phyloP scores from a whole-genome alignment of 306 rosid species.

The Dicorynia guianensis region DNA sequence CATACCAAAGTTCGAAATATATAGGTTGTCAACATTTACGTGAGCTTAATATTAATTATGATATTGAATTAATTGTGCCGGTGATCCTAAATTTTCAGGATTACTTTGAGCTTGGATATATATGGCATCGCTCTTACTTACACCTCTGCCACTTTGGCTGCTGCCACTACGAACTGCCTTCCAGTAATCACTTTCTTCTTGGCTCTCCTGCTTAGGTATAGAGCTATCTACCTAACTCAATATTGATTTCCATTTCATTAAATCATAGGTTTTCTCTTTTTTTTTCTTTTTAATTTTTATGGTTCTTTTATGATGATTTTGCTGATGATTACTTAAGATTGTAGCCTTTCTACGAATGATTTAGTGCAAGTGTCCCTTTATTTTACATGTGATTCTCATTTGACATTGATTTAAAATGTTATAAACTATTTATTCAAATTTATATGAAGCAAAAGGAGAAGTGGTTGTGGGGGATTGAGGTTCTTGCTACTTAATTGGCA shows the following conservation, averaged over 20 bases:
- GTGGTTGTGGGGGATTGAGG: too few species aligned
- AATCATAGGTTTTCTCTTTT: not conserved
- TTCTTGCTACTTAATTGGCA: too few species aligned
- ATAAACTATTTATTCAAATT: too few species aligned
- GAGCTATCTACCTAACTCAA: not conserved
- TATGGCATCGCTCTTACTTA: constrained; percentile 61
- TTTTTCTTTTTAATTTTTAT: too few species aligned
- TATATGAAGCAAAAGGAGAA: too few species aligned
- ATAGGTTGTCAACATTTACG: too few species aligned
- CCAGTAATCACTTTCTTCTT: constrained; percentile 80
- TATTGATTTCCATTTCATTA: constrained; percentile 14
- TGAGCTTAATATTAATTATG: too few species aligned
- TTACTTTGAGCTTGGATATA: constrained; percentile 58
- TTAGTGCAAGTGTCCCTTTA: not conserved
- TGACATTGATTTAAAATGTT: not conserved
- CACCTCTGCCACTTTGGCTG: constrained; percentile 76
- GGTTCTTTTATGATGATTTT: not conserved
- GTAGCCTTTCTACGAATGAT: not conserved
- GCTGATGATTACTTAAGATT: not conserved
- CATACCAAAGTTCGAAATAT: too few species aligned
- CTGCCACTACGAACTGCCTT: constrained; percentile 71
- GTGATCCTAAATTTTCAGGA: constrained; percentile 48
- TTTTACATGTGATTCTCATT: not conserved
- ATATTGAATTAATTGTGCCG: not conserved
- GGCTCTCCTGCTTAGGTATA: constrained; percentile 66